Conservation (phyloP, 192 early-diverging fungal species). For the Gaertneriomyces semiglobifer region DNA sequence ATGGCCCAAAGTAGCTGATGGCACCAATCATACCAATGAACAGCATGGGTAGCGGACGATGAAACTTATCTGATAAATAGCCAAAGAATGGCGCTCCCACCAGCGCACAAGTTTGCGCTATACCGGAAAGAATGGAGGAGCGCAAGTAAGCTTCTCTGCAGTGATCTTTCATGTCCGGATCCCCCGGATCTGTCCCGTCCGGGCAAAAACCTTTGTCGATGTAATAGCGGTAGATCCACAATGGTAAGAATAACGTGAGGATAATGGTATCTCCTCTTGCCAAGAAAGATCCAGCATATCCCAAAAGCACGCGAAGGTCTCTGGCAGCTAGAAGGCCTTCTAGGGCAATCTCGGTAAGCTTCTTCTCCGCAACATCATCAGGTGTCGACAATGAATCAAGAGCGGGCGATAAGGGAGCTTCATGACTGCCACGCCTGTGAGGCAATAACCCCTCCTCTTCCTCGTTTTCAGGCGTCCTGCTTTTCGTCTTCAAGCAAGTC, state of each 20-base stretch:
- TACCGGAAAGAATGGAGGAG: constrained; percentile 46
- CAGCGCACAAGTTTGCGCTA: constrained; percentile 63
- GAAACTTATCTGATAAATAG: constrained; percentile 35
- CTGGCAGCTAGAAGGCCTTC: constrained; percentile 59
- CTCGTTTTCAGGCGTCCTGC: not conserved
- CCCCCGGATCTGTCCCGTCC: constrained; percentile 1
- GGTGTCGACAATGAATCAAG: too few species aligned
- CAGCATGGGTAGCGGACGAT: constrained; percentile 34
- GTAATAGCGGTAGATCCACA: constrained; percentile 57
- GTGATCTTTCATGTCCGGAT: constrained; percentile 36
- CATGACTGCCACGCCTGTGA: not conserved
- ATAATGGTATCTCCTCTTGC: constrained; percentile 71
- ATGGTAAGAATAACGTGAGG: constrained; percentile 63
- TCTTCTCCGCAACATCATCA: not conserved
- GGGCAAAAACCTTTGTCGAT: constrained; percentile 53
- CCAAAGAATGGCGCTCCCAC: constrained; percentile 62
- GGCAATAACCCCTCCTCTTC: not conserved
- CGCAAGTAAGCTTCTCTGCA: constrained; percentile 44
- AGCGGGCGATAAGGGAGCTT: not conserved
- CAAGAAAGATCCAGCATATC: constrained; percentile 63
- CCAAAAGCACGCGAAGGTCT: constrained; percentile 55
- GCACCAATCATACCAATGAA: constrained; percentile 49
- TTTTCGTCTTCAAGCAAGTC: constrained; percentile 17
- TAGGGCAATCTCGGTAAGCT: constrained; percentile 30
- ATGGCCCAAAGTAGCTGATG: constrained; percentile 50